Evolutionary conservation across 2,329 filamentous ascomycete species (phyloP), one percentile per base, ranked within the genome.

Genomic region (Magnaporthiopsis rhizophila): DNA sequence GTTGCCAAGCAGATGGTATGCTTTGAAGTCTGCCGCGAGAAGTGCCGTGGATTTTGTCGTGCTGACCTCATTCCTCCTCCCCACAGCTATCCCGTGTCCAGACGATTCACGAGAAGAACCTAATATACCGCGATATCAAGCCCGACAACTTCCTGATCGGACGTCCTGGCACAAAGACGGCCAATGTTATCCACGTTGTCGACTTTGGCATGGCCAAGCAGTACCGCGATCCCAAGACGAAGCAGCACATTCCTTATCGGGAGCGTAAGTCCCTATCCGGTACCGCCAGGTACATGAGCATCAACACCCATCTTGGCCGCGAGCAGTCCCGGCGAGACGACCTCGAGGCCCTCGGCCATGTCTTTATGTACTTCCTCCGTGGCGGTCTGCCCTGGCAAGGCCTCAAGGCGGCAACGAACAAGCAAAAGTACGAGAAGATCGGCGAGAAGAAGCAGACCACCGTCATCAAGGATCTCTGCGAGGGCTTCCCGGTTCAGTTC

Each of bases 371-470:
- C 76, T 90, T 90, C 75, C 76, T 90, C 59, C 82, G 87, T n/a
- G 88, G 88, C 60, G 86, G 86, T 9, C 80, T 90, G 64, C 87
- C 88, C 50, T 90, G 88, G 87, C 87, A 90, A 74, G 87, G 87
- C 12, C 79, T 90, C 68, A 90, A 90, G 79, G 87, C 87, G 74
- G 87, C 86, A 36, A 89, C 87, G 60, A 89, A 89, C 77, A 89
- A 99, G 86, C 95, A 99, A 76, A 99, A 99, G 81, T 99, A 99
- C 76, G 95, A 99, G 80, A 98, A 98, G 85, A 99, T 99, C 78
- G 95, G 95, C 59, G 94, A 99, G 83, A 98, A 99, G 89, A 99
- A 99, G 83, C 95, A 98, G 81, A 97, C 94, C 0, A 98, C 95
- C 28, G 86, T 87, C 6, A 96, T 99, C 80, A 97, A 97, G 81